phyloP scores from a whole-genome alignment of 176 grass and related monocot genomes.

The Rhipidocladum racemiflorum region DNA sequence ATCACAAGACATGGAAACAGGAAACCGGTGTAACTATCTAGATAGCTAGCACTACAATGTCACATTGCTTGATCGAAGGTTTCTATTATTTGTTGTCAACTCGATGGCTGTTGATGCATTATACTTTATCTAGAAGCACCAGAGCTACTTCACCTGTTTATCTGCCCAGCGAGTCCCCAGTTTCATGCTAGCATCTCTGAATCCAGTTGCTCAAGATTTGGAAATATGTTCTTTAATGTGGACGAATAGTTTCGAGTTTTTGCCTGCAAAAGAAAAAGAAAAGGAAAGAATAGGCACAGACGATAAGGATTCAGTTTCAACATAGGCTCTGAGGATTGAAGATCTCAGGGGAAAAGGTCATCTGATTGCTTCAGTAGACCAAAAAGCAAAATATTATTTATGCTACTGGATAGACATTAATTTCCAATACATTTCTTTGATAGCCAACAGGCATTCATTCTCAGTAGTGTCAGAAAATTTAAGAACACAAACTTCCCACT shows the following conservation, averaged over 20 bases:
- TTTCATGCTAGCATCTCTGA: conserved; percentile 74
- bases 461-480: not conserved
- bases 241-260: conserved; percentile 51
- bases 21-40: not conserved
- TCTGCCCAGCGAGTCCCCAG: not conserved
- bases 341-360: not conserved
- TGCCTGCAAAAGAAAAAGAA: conserved; percentile 51
- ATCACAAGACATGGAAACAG: not conserved
- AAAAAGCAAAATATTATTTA: not conserved
- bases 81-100: conserved; percentile 10
- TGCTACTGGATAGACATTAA: not conserved
- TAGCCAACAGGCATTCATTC: not conserved
- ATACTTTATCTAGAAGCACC: not conserved
- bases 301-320: not conserved
- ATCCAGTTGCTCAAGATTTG: conserved; percentile 90
- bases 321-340: not conserved
- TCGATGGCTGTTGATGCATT: not conserved
- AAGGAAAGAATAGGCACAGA: conserved; percentile 6
- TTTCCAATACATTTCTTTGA: not conserved
- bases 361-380: not conserved
- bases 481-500: not conserved
- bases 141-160: not conserved
- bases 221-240: conserved; percentile 68
- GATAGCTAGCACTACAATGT: not conserved
- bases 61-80: not conserved